Evolutionary conservation across 1,284 basidiomycete genomes (phyloP).

Genomic region (Sanghuangporus weigelae): DNA sequence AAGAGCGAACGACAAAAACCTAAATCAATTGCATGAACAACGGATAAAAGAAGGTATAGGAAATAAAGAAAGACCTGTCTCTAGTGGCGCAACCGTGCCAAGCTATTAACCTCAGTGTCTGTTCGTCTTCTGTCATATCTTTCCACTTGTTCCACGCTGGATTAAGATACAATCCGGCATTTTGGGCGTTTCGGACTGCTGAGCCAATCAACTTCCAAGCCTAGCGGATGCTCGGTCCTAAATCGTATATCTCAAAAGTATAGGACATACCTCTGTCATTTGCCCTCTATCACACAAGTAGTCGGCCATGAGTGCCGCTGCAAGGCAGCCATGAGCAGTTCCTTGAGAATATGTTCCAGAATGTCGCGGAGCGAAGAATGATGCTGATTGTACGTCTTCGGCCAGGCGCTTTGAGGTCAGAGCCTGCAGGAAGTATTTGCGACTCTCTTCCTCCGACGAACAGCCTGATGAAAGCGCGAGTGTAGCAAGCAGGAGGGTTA

Average conservation of each 20-base stretch:
- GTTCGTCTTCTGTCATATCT: constrained; percentile 34
- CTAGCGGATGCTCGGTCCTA: background rate
- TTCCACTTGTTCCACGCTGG: constrained; percentile 44
- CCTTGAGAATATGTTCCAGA: constrained; percentile 32
- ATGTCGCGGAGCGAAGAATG: constrained; percentile 23
- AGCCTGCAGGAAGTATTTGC: constrained; percentile 39
- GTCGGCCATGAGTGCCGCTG: constrained; percentile 38
- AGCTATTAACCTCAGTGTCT: constrained; percentile 30
- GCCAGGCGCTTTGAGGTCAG: constrained; percentile 40
- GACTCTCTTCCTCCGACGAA: constrained; percentile 24
- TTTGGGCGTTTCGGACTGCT: constrained; percentile 40
- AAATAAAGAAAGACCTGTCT: constrained; percentile 1
- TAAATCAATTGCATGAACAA: background rate
- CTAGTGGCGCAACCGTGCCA: constrained; percentile 8
- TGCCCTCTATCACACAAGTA: constrained; percentile 44
- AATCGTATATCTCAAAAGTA: background rate
- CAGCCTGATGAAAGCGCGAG: constrained; percentile 35
- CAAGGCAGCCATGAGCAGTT: constrained; percentile 44
- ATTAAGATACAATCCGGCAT: constrained; percentile 47
- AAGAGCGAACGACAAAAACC: constrained; percentile 31
- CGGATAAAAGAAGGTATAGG: background rate
- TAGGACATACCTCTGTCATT: constrained; percentile 33
- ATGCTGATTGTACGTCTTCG: constrained; percentile 39
- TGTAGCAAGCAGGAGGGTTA: constrained; percentile 43
- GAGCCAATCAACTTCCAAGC: constrained; percentile 48